These are phyloP conservation scores for Globisporangium lucens DNA, from an alignment of 352 stramenopile genomes.

Conservation along the genomic window DNA sequence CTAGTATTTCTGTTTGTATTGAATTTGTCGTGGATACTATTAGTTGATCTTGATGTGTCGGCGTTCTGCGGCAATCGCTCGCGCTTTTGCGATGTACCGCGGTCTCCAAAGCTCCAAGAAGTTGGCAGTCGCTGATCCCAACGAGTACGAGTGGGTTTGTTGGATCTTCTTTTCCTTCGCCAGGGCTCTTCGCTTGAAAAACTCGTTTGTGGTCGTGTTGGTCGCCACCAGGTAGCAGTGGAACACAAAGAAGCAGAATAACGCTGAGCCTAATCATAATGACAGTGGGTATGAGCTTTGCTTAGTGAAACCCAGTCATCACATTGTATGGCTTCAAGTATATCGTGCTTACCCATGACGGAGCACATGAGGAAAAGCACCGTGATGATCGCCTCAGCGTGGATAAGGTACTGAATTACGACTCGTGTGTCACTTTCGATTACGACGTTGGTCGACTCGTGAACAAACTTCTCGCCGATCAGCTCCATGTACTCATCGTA, in stretches of 20 bases:
- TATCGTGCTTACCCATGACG: conserved; percentile 38
- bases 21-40: not conserved
- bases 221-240: conserved; percentile 48
- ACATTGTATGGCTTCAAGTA: not conserved
- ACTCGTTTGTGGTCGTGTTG: conserved; percentile 74
- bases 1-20: not conserved
- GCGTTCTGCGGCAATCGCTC: not conserved
- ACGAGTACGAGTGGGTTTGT: conserved; percentile 12
- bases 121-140: conserved; percentile 23
- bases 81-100: conserved; percentile 23
- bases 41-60: not conserved
- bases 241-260: conserved; percentile 49
- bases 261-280: conserved; percentile 26
- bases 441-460: conserved; percentile 31
- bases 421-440: conserved; percentile 37
- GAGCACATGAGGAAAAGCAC: conserved; percentile 45
- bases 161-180: not conserved
- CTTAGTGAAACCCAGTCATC: not conserved
- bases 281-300: not conserved
- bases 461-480: conserved; percentile 39
- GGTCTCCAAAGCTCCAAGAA: conserved; percentile 30
- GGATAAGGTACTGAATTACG: conserved; percentile 48
- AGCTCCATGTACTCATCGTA: conserved; percentile 39
- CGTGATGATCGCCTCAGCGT: conserved; percentile 34
- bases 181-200: conserved; percentile 54